These are phyloP conservation scores for Crithidia brevicula DNA, from an alignment of 208 protist genomes.

Conservation along the genomic window DNA sequence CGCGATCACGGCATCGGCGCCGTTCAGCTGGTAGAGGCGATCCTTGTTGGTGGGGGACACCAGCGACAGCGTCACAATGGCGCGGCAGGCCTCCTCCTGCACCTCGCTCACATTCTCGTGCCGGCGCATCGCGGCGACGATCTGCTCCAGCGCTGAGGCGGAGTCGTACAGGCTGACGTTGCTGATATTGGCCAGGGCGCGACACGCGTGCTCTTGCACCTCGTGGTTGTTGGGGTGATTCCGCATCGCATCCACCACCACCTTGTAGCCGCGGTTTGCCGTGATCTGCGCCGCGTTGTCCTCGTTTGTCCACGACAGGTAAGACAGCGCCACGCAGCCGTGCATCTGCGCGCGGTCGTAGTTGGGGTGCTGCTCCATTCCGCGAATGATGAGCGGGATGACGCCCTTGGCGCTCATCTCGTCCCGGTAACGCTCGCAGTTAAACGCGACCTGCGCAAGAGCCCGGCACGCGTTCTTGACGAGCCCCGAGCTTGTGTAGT, in stretches of 20 bases:
- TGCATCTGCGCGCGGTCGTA: conserved; percentile 92
- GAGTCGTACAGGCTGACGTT: conserved; percentile 62
- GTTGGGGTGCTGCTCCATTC: conserved; percentile 85
- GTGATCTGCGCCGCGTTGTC: conserved; percentile 83
- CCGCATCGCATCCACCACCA: conserved; percentile 88
- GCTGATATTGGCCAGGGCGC: conserved; percentile 89
- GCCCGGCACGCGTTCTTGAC: conserved; percentile 92
- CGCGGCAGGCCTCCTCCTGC: conserved; percentile 91
- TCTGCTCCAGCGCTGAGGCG: conserved; percentile 71
- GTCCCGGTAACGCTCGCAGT: conserved; percentile 87
- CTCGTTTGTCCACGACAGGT: conserved; percentile 92
- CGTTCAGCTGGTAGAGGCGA: conserved; percentile 75
- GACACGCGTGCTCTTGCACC: conserved; percentile 91
- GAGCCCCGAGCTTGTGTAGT: conserved; percentile 81
- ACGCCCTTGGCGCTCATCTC: conserved; percentile 85
- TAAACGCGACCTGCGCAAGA: conserved; percentile 90
- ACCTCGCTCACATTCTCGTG: conserved; percentile 82
- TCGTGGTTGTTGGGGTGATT: conserved; percentile 87
- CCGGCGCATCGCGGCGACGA: conserved; percentile 82
- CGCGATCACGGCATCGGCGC: conserved; percentile 69
- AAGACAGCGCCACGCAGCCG: conserved; percentile 90
- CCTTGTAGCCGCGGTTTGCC: conserved; percentile 76
- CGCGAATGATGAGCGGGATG: conserved; percentile 86
- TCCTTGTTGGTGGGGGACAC: conserved; percentile 86
- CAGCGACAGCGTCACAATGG: conserved; percentile 89